phyloP scores from a whole-genome alignment of 176 grass and related monocot species.

The Bonia amplexicaulis region DNA sequence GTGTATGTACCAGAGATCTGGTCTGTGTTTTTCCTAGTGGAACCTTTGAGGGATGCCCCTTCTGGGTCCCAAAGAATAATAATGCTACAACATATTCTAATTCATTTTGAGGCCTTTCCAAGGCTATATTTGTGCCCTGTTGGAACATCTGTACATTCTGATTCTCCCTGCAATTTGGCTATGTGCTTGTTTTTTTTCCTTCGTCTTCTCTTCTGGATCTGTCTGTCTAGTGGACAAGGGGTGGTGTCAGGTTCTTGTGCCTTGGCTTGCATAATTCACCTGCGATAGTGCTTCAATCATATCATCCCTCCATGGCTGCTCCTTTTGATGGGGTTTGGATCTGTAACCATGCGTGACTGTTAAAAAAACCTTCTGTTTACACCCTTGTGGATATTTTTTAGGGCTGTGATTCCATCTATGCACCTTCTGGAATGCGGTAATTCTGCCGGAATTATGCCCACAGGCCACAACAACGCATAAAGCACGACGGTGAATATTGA shows the following conservation, averaged over 20 bases:
- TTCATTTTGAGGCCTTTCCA: slow-evolving; percentile 30
- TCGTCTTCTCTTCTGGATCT: slow-evolving; percentile 12
- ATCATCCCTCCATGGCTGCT: not conserved
- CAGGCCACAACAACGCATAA: not conserved
- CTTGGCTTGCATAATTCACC: slow-evolving; percentile 1
- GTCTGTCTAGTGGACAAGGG: slow-evolving; percentile 3
- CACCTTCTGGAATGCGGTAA: not conserved
- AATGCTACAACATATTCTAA: slow-evolving; percentile 54
- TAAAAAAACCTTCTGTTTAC: too few species aligned
- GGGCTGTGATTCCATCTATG: not conserved
- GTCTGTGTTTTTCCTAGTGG: slow-evolving; percentile 51
- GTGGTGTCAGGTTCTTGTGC: not conserved
- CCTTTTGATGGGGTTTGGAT: not conserved
- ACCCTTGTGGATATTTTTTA: not conserved
- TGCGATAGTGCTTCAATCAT: not conserved
- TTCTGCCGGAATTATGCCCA: not conserved
- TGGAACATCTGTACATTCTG: slow-evolving; percentile 34
- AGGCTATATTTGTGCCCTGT: not conserved
- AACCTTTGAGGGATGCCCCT: slow-evolving; percentile 51
- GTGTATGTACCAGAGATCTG: slow-evolving; percentile 71
- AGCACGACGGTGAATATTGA: not conserved
- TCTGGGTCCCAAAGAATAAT: slow-evolving; percentile 40
- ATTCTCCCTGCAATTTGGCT: slow-evolving; percentile 36
- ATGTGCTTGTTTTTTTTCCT: not conserved
- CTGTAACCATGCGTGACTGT: not conserved